A percentile compares a stretch with the other conserved stretches of the same genome.
phyloP scores from a whole-genome alignment of 2,329 filamentous ascomycete genomes.

The Paracoccidioides brasiliensis region DNA sequence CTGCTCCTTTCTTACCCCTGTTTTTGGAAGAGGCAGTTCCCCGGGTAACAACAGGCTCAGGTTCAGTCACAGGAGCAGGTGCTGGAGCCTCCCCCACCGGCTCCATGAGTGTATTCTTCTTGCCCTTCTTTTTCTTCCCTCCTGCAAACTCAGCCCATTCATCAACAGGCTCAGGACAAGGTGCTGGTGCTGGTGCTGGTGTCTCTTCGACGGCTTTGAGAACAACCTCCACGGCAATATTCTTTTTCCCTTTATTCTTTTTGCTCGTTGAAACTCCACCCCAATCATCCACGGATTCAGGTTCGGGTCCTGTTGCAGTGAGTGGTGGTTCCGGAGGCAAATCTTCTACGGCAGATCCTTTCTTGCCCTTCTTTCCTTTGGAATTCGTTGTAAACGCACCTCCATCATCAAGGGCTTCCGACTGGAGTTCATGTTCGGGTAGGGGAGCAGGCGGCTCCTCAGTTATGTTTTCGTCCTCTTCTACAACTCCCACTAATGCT shows the following conservation, averaged over 20 bases:
- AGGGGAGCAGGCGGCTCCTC: too few relatives aligned
- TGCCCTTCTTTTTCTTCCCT: constrained; percentile 6
- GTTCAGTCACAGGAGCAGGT: constrained; percentile 4
- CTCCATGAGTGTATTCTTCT: constrained; percentile 35
- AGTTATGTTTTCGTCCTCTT: too few relatives aligned
- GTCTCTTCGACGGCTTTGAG: constrained; percentile 25
- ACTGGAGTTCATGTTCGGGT: too few relatives aligned
- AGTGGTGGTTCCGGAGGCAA: constrained; percentile 8
- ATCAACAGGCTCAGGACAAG: constrained; percentile 16
- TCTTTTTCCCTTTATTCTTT: constrained; percentile 21
- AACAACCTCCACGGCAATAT: constrained; percentile 25
- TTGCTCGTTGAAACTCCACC: constrained; percentile 22
- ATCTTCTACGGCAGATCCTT: constrained; percentile 22
- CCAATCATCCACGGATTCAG: constrained; percentile 14
- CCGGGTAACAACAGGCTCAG: constrained; percentile 11
- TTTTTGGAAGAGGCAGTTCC: constrained; percentile 24
- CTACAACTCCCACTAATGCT: too few relatives aligned
- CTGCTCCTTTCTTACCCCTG: constrained; percentile 33
- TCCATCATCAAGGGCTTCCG: constrained; percentile 15
- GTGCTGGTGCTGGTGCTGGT: constrained; percentile 12
- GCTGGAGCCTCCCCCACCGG: constrained; percentile 24
- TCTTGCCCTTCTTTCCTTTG: constrained; percentile 39
- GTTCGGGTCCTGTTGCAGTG: constrained; percentile 7
- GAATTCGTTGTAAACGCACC: constrained; percentile 5
- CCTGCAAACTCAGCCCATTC: constrained; percentile 19